Percentiles rank a stretch among this genome's conserved stretches.
These are phyloP conservation scores for Veloboletus limbatus DNA, from an alignment of 1,284 basidiomycete species.

Conservation along the genomic window DNA sequence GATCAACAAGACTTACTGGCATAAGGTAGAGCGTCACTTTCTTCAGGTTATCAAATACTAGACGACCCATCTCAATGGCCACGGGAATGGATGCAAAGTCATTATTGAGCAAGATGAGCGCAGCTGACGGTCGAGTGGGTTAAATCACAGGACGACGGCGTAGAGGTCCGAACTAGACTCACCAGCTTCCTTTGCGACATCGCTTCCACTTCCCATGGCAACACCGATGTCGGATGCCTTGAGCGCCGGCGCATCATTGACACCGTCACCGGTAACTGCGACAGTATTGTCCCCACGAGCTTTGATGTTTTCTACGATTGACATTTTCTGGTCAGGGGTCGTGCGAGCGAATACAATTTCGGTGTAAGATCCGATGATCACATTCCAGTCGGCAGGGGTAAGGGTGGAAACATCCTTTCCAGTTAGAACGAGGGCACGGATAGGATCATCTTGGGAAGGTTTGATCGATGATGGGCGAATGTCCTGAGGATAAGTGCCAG, in stretches of 20 bases:
- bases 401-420: conserved; percentile 47
- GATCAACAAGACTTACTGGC: conserved; percentile 38
- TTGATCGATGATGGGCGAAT: conserved; percentile 23
- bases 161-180: conserved; percentile 3
- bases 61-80: conserved; percentile 46
- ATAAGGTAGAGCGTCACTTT: conserved; percentile 43
- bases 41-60: conserved; percentile 60
- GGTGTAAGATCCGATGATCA: conserved; percentile 44
- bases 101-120: conserved; percentile 35
- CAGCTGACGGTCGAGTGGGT: conserved; percentile 16
- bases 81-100: conserved; percentile 39
- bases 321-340: conserved; percentile 59
- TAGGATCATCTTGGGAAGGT: conserved; percentile 30
- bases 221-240: conserved; percentile 87
- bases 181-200: conserved; percentile 71
- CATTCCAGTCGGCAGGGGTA: conserved; percentile 47
- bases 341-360: conserved; percentile 62
- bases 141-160: not conserved
- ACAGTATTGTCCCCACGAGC: conserved; percentile 45
- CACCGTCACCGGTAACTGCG: conserved; percentile 57
- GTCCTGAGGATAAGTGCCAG: conserved; percentile 17
- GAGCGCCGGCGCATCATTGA: conserved; percentile 57
- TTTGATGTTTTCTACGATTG: conserved; percentile 56
- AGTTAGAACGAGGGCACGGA: conserved; percentile 40
- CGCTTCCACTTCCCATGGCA: conserved; percentile 83